Percentiles rank a stretch among this genome's conserved stretches.
phyloP scores from a whole-genome alignment of 177 flowering plant species.

The Tripterygium wilfordii region DNA sequence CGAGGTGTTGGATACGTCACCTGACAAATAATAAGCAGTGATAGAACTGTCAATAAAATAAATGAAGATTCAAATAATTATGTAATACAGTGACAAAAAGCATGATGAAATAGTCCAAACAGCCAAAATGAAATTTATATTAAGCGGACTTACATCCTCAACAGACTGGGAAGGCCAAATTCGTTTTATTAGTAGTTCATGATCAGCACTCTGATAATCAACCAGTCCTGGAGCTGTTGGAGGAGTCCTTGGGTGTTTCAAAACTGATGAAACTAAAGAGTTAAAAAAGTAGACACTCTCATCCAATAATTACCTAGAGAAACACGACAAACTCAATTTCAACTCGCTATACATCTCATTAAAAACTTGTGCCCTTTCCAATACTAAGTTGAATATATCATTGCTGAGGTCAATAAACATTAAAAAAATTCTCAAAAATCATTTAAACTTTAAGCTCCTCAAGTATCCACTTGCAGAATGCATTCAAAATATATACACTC shows the following conservation, averaged over 20 bases:
- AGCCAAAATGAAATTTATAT: background rate
- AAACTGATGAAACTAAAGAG: slow-evolving; percentile 46
- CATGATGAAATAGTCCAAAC: no score
- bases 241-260: slow-evolving; percentile 80
- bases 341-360: no score
- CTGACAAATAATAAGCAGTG: slow-evolving; percentile 27
- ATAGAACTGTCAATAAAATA: no score
- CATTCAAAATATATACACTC: no score
- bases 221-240: slow-evolving; percentile 57
- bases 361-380: no score
- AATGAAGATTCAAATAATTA: no score
- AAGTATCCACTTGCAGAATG: no score
- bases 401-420: no score
- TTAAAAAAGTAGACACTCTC: slow-evolving; percentile 2
- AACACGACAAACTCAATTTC: background rate
- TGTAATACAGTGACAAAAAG: background rate
- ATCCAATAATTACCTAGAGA: slow-evolving; percentile 1
- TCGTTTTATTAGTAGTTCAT: slow-evolving; percentile 81
- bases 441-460: no score
- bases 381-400: no score
- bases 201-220: slow-evolving; percentile 76
- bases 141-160: slow-evolving; percentile 85
- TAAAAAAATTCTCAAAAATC: no score
- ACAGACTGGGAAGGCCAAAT: slow-evolving; percentile 66
- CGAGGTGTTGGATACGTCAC: slow-evolving; percentile 60